Evolutionary conservation across 257 asterid species (phyloP), one percentile per base, ranked within the genome.

Genomic region (Solanum virginianum): DNA sequence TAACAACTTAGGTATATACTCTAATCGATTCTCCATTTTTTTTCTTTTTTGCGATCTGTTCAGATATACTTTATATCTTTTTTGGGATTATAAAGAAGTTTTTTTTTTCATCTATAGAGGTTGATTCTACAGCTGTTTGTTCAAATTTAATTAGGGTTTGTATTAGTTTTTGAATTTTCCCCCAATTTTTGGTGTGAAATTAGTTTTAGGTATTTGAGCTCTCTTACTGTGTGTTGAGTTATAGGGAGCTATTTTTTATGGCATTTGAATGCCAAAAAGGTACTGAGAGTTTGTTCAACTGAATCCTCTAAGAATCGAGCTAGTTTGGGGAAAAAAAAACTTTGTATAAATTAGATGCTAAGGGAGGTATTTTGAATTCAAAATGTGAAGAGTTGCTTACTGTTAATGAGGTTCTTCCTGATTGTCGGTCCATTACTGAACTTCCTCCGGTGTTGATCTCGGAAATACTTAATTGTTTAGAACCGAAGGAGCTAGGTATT

Each of bases 401-500:
- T 86, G 88, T 82, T 55, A 56, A 87, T 66, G 94, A 88, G 49
- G 74, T 86, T 80, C 60, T 85, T 22, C 86, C 86, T 20, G 68
- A 75, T 74, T 62, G 83, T 36, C 89, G 47, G 62, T 84, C 92
- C 10, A 91, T 96, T 83, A 85, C 93, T 71, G 99, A 95, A 85
- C 98, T 96, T 36, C 99, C 99, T 56, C 88, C 92, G 6, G 97
- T 91, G 49, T 84, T 96, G 88, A 86, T 95, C 56, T 91, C 96
- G 9, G 99, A 96, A 85, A 91, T 96, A 85, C 90, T 96, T 59
- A 92, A 92, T 80, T 93, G 87, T 83, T 96, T 96, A 16, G 97
- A 95, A 80, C 98, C 99, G 2, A 94, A 91, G 85, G 99, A 93
- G 86, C 94, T 96, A 62, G 99, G 98, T 32, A 89, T 93, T 53